These are phyloP conservation scores for Aspergillus sp. DNA, from an alignment of 2,329 filamentous ascomycete species.

Conservation along the genomic window DNA sequence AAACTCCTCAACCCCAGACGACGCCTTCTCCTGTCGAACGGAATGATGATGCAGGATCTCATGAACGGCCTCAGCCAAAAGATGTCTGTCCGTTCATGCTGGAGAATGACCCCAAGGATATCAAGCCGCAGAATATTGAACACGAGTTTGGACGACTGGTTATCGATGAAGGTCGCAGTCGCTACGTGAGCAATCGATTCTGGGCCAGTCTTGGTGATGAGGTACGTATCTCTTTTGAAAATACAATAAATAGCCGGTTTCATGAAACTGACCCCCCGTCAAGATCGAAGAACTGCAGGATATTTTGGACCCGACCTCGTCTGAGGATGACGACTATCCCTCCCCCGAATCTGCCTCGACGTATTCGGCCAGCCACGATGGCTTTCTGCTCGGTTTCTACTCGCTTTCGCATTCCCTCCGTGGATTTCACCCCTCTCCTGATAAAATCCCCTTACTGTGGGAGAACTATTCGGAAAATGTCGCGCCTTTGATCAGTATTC, in stretches of 20 bases:
- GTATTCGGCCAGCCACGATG: constrained; percentile 46
- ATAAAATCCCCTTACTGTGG: constrained; percentile 52
- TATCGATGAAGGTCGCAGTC: constrained; percentile 54
- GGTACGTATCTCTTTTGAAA: constrained; percentile 28
- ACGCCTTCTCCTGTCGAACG: constrained; percentile 7
- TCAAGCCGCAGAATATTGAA: constrained; percentile 24
- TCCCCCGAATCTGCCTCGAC: constrained; percentile 39
- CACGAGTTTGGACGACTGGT: constrained; percentile 54
- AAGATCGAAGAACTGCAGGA: constrained; percentile 59
- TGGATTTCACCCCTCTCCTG: constrained; percentile 50
- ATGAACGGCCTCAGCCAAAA: constrained; percentile 5
- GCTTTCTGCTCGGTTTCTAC: constrained; percentile 58
- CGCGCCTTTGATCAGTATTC: constrained; percentile 56
- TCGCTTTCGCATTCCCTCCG: constrained; percentile 53
- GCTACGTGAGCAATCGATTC: constrained; percentile 59
- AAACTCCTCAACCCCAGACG: too few species aligned
- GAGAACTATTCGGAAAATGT: constrained; percentile 57
- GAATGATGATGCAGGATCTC: constrained; percentile 16
- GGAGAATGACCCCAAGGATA: constrained; percentile 17
- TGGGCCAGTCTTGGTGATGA: constrained; percentile 60
- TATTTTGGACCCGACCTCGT: constrained; percentile 54
- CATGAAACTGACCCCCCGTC: background rate
- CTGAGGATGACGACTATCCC: constrained; percentile 52
- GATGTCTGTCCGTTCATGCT: constrained; percentile 9
- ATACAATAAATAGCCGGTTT: background rate